Evolutionary conservation across 257 asterid genomes (phyloP), one percentile per base, ranked within the genome.

Genomic region (Linaria vulgaris): DNA sequence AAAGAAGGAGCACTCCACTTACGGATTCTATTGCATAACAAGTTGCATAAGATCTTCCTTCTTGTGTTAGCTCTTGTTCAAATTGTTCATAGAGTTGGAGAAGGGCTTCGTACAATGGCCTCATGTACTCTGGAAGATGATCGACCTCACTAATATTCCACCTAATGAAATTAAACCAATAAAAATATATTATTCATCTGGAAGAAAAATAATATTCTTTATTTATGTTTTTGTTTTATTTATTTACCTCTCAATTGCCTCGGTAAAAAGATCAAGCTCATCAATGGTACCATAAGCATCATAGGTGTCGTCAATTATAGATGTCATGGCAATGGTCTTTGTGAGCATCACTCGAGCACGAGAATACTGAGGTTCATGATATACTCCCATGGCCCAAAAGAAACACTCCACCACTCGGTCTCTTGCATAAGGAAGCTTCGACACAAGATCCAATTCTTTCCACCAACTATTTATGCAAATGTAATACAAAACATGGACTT

Each of bases 371-470:
- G n/a, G n/a, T n/a, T n/a, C n/a, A n/a, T n/a, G n/a, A n/a, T n/a
- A n/a, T n/a, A n/a, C n/a, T n/a, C n/a, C 73, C 16, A 69, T 7
- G 0, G 72, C 45, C 75, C 78, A 76, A 47, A 63, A 76, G 51
- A 61, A 76, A 0, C 71, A 53, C 7, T 76, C 81, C 0, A 72
- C 81, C 13, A 69, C 17, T 59, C 78, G 58, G n/a, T 76, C 63
- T 37, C 49, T 58, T 9, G 63, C 63, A 62, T 56, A 76, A 47
- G 64, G 45, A 53, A 67, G 59, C 17, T 45, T 67, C 0, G 66
- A 56, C 12, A 16, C 31, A 57, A 67, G 22, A 49, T 67, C 46
- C 38, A 67, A 21, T 0, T 72, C 65, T 15, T 61, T 55, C 72
- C 73, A 64, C 76, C 79, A 65, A 47, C 63, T 57, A 11, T 14